A percentile compares a stretch with the other conserved stretches of the same genome.
phyloP scores from a whole-genome alignment of 1,139 yeast genomes.

The Wickerhamomyces sp. region DNA sequence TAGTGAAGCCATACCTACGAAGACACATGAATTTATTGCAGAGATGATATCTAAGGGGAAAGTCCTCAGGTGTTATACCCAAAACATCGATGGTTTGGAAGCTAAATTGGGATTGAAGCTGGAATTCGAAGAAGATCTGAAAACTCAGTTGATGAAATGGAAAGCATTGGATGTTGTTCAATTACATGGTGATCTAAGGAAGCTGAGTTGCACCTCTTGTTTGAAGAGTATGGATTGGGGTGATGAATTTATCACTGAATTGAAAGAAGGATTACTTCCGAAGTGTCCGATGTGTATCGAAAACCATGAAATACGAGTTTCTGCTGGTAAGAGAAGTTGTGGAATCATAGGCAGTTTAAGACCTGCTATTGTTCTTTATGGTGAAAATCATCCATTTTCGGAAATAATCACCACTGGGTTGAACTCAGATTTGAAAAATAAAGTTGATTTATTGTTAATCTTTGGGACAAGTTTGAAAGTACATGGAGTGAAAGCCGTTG shows the following conservation, averaged over 20 bases:
- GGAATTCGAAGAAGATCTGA: conserved; percentile 16
- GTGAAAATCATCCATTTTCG: conserved; percentile 83
- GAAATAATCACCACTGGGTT: conserved; percentile 73
- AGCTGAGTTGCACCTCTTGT: conserved; percentile 70
- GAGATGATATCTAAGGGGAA: conserved; percentile 60
- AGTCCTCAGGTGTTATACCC: conserved; percentile 78
- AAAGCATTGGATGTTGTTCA: conserved; percentile 72
- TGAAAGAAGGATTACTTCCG: conserved; percentile 37
- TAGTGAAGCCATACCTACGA: conserved; percentile 68
- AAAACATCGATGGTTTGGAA: conserved; percentile 51
- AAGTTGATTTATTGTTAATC: conserved; percentile 72
- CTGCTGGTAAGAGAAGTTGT: conserved; percentile 68
- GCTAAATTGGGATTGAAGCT: conserved; percentile 27
- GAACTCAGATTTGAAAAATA: conserved; percentile 55
- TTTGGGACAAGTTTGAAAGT: conserved; percentile 87
- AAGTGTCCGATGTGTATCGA: conserved; percentile 51
- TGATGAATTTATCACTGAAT: conserved; percentile 38
- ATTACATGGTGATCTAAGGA: conserved; percentile 83
- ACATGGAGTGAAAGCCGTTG: conserved; percentile 77
- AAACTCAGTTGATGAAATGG: conserved; percentile 35
- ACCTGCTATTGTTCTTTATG: conserved; percentile 81
- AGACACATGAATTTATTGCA: conserved; percentile 74
- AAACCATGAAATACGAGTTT: conserved; percentile 34
- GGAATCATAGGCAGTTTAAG: conserved; percentile 72
- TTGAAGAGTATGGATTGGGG: conserved; percentile 58